These are phyloP conservation scores for Escovopsis sp. DNA, from an alignment of 2,329 filamentous ascomycete genomes.

Conservation along the genomic window DNA sequence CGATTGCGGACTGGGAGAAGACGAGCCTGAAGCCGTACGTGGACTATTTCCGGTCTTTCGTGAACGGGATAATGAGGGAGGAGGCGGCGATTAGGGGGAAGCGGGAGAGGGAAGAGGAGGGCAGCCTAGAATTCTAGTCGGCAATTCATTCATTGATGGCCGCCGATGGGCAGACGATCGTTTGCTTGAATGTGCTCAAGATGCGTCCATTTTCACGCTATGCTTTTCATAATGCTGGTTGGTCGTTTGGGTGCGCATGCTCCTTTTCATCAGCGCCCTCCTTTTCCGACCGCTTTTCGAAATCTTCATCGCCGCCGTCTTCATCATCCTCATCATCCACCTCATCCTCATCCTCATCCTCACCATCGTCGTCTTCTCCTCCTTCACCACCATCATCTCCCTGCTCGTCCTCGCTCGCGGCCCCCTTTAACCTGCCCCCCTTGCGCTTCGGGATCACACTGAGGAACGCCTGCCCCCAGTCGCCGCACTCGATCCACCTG, in stretches of 20 bases:
- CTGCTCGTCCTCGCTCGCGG: conserved; percentile 10
- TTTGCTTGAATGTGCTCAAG: too few relatives aligned
- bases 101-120: conserved; percentile 37
- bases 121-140: conserved; percentile 9
- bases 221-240: background rate
- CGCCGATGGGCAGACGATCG: too few relatives aligned
- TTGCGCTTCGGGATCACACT: conserved; percentile 84
- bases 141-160: too few relatives aligned
- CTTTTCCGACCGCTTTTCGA: conserved; percentile 3
- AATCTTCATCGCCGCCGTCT: conserved; percentile 1
- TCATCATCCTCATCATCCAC: conserved; percentile 2
- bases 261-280: conserved; percentile 1
- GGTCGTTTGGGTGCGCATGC: too few relatives aligned
- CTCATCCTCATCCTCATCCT: conserved; percentile 1
- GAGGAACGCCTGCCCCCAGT: conserved; percentile 86
- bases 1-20: conserved; percentile 82
- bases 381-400: conserved; percentile 13
- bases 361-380: conserved; percentile 12
- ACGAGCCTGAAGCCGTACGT: conserved; percentile 88
- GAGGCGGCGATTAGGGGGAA: conserved; percentile 38
- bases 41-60: conserved; percentile 75
- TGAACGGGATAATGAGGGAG: conserved; percentile 64
- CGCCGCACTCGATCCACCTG: conserved; percentile 73
- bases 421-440: conserved; percentile 51
- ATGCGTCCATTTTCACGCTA: background rate